These are phyloP conservation scores for Ambrosiella beaveri DNA, from an alignment of 2,329 filamentous ascomycete genomes.

Conservation along the genomic window DNA sequence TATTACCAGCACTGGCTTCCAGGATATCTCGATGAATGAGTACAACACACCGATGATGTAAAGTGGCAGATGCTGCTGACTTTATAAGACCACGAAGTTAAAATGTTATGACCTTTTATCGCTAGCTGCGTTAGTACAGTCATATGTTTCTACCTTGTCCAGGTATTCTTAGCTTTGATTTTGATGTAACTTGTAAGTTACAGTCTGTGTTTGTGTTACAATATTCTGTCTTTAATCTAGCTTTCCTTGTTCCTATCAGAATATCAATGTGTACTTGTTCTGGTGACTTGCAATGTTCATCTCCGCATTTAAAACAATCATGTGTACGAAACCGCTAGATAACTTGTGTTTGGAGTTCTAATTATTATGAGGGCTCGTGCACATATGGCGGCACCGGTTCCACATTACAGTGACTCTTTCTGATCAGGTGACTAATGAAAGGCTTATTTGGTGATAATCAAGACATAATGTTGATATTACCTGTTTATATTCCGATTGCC, in stretches of 20 bases:
- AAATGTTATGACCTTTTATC: neutral
- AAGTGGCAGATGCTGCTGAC: neutral
- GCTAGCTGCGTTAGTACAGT: neutral
- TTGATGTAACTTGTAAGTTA: neutral
- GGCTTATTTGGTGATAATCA: no score
- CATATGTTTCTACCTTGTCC: neutral
- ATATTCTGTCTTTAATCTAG: neutral
- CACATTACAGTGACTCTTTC: no score
- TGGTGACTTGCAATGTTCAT: no score
- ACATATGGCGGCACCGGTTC: no score
- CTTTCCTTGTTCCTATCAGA: neutral
- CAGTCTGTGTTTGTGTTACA: neutral
- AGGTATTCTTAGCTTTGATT: neutral
- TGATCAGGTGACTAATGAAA: no score
- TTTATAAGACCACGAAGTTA: neutral
- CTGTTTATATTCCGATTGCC: no score
- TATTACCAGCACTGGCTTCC: constrained; percentile 18
- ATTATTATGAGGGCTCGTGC: no score
- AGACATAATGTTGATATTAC: no score
- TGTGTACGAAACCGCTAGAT: no score
- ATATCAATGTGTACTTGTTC: no score
- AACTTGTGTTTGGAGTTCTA: no score
- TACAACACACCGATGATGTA: constrained; percentile 8
- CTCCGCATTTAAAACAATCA: no score
- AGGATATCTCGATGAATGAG: constrained; percentile 15